phyloP scores from a whole-genome alignment of 2,329 filamentous ascomycete genomes.

The Xylariaceae sp. region DNA sequence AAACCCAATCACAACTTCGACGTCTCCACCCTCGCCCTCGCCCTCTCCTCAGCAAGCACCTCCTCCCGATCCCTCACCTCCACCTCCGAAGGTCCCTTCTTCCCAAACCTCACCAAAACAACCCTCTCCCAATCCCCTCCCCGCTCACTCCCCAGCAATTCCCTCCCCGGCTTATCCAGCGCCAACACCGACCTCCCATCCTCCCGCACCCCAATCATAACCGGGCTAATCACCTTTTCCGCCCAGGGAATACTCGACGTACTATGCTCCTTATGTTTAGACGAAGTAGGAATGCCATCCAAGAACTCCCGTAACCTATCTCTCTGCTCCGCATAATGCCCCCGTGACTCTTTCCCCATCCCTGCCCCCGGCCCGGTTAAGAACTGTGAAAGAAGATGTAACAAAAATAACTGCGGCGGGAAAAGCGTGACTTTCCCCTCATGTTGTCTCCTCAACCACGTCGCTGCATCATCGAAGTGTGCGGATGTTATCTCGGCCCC shows the following conservation, averaged over 20 bases:
- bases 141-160: constrained; percentile 43
- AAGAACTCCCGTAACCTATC: constrained; percentile 51
- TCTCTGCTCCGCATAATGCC: constrained; percentile 44
- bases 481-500: constrained; percentile 64
- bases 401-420: constrained; percentile 79
- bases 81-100: constrained; percentile 46
- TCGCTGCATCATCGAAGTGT: constrained; percentile 62
- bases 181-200: constrained; percentile 48
- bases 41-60: constrained; percentile 6
- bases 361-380: constrained; percentile 36
- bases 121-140: constrained; percentile 56
- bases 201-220: constrained; percentile 39
- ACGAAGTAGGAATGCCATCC: constrained; percentile 37
- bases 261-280: constrained; percentile 37
- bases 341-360: constrained; percentile 21
- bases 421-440: constrained; percentile 72
- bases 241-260: constrained; percentile 49
- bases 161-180: constrained; percentile 53
- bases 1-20: constrained; percentile 10
- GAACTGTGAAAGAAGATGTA: constrained; percentile 52
- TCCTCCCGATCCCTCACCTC: constrained; percentile 41
- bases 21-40: neutral
- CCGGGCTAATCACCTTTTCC: constrained; percentile 57
- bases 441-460: constrained; percentile 63
- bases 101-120: constrained; percentile 49